Conservation (phyloP, 768 basidiomycete genomes). For the Sarcodon aspratus region DNA sequence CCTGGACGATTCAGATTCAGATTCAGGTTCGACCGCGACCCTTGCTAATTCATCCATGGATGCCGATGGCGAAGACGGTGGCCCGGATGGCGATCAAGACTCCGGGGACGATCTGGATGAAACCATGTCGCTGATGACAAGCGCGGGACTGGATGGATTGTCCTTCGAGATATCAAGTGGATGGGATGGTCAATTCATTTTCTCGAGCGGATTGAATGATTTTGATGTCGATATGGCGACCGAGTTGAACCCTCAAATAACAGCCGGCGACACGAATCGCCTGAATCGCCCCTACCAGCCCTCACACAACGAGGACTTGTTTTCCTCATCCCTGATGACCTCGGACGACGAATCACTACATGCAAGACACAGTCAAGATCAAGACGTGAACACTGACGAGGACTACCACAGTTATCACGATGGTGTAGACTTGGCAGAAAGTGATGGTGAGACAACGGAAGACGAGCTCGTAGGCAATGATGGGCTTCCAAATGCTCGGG, state of each 20-base stretch:
- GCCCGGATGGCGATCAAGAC: constrained; percentile 15
- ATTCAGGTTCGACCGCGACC: constrained; percentile 27
- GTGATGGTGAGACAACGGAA: constrained; percentile 71
- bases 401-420: constrained; percentile 34
- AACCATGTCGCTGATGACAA: constrained; percentile 13
- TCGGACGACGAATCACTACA: constrained; percentile 16
- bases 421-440: constrained; percentile 21
- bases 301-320: too few species aligned
- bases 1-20: constrained; percentile 39
- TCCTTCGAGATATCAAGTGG: constrained; percentile 6
- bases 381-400: constrained; percentile 26
- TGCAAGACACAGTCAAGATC: constrained; percentile 7
- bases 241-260: constrained; percentile 4
- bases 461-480: constrained; percentile 74
- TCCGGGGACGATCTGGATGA: constrained; percentile 16
- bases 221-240: constrained; percentile 25
- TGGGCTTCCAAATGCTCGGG: constrained; percentile 63
- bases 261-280: constrained; percentile 4
- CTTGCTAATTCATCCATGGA: constrained; percentile 32
- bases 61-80: constrained; percentile 19
- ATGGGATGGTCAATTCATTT: constrained; percentile 14
- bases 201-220: constrained; percentile 6
- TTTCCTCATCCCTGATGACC: constrained; percentile 42
- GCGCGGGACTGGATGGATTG: constrained; percentile 15
- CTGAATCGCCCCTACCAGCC: neutral